Conservation (phyloP, 1,284 basidiomycete species). For the Athelia sp. region DNA sequence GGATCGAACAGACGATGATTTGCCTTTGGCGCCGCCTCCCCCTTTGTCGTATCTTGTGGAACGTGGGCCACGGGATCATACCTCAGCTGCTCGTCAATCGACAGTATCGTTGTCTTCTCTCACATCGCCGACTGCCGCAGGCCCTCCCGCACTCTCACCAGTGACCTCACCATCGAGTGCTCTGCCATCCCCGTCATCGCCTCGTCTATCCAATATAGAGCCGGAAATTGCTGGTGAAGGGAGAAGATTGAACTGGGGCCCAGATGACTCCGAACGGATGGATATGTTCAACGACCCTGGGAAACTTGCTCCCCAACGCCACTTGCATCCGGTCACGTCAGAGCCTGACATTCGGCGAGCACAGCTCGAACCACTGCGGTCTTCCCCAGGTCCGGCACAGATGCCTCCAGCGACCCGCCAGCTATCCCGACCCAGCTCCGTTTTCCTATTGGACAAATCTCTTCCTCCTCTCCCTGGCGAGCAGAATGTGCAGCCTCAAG, state of each 20-base stretch:
- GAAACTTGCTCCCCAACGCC: slow-evolving; percentile 22
- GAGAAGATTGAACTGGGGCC: slow-evolving; percentile 31
- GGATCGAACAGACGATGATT: slow-evolving; percentile 39
- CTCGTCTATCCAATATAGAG: slow-evolving; percentile 53
- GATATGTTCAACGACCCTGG: slow-evolving; percentile 27
- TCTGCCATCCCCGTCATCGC: slow-evolving; percentile 68
- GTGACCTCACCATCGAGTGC: slow-evolving; percentile 68
- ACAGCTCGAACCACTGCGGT: slow-evolving; percentile 18
- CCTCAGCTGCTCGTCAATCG: slow-evolving; percentile 51
- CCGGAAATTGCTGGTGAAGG: slow-evolving; percentile 44
- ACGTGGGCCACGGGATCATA: slow-evolving; percentile 48
- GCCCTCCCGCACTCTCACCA: slow-evolving; percentile 56
- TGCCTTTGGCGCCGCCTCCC: slow-evolving; percentile 79
- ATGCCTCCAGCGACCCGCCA: slow-evolving; percentile 16
- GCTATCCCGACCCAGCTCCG: slow-evolving; percentile 30
- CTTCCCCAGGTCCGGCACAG: slow-evolving; percentile 15
- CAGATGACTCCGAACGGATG: slow-evolving; percentile 30
- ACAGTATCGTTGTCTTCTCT: slow-evolving; percentile 62
- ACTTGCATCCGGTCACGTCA: slow-evolving; percentile 46
- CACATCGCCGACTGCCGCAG: slow-evolving; percentile 48
- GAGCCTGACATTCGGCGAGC: slow-evolving; percentile 56
- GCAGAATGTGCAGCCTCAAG: slow-evolving; percentile 33
- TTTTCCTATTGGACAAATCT: slow-evolving; percentile 61
- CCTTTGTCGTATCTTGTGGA: slow-evolving; percentile 80
- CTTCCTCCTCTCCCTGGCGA: slow-evolving; percentile 72